A percentile compares a stretch with the other conserved stretches of the same genome.
Evolutionary conservation across 306 rosid genomes (phyloP).

Genomic region (Chamaecrista fasciculata): DNA sequence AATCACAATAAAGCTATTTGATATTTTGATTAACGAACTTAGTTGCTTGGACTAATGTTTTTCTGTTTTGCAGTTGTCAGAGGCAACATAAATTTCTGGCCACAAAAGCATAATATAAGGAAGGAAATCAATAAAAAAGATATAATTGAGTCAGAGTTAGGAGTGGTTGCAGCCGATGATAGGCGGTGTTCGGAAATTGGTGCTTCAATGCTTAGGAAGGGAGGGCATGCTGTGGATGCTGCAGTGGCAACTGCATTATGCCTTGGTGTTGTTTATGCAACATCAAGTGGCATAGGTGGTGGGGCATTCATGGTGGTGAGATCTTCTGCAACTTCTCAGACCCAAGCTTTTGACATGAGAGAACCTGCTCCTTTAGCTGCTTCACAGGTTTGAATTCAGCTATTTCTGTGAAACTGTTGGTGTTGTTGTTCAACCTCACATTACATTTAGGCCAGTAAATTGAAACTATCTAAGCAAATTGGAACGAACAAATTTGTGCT

Average conservation of each 20-base stretch:
- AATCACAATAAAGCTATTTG: not conserved
- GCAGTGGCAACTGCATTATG: slow-evolving; percentile 89
- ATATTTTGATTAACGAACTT: slow-evolving; percentile 3
- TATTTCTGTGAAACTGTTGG: slow-evolving; percentile 28
- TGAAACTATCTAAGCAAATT: slow-evolving; percentile 4
- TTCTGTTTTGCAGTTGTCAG: slow-evolving; percentile 39
- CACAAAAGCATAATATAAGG: slow-evolving; percentile 19
- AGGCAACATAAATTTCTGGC: slow-evolving; percentile 37
- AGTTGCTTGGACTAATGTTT: not conserved
- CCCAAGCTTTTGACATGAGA: slow-evolving; percentile 79
- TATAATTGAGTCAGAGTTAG: slow-evolving; percentile 61
- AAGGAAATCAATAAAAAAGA: slow-evolving; percentile 23
- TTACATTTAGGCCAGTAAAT: not conserved
- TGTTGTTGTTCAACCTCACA: slow-evolving; percentile 6
- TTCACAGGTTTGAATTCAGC: slow-evolving; percentile 59
- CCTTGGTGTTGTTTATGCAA: slow-evolving; percentile 69
- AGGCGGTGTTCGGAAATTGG: slow-evolving; percentile 78
- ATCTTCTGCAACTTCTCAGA: slow-evolving; percentile 51
- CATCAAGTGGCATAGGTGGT: slow-evolving; percentile 91
- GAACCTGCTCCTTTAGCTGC: slow-evolving; percentile 96
- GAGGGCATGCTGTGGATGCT: slow-evolving; percentile 97
- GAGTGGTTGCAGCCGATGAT: slow-evolving; percentile 93
- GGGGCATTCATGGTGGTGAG: slow-evolving; percentile 77
- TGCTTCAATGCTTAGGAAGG: slow-evolving; percentile 61
- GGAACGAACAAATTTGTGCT: not conserved